These are phyloP conservation scores for Ganoderma multipileum DNA, from an alignment of 1,284 basidiomycete species.

Conservation along the genomic window DNA sequence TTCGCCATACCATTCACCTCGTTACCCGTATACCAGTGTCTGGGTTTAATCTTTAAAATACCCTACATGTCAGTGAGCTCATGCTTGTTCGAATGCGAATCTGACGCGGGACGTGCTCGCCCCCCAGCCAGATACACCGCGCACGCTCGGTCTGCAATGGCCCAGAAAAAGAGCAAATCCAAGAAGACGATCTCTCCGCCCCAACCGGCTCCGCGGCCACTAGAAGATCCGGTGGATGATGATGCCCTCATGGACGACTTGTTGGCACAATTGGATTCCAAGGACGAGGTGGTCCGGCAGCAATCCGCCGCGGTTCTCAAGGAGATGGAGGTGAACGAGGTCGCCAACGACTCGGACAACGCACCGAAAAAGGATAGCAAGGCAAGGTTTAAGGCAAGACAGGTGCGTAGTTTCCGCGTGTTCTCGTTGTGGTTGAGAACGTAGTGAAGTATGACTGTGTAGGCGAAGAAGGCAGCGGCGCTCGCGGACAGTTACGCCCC, in stretches of 20 bases:
- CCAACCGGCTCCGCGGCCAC: constrained; percentile 24
- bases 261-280: constrained; percentile 72
- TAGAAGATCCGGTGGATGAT: constrained; percentile 42
- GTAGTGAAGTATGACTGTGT: background rate
- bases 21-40: background rate
- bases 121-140: background rate
- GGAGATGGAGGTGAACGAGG: constrained; percentile 51
- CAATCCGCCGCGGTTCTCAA: constrained; percentile 58
- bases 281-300: constrained; percentile 54
- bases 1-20: background rate
- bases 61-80: background rate
- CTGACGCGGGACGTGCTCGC: background rate
- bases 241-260: constrained; percentile 75
- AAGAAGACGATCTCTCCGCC: constrained; percentile 51
- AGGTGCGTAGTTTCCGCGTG: constrained; percentile 54
- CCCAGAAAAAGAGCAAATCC: constrained; percentile 56
- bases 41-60: background rate
- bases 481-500: constrained; percentile 66
- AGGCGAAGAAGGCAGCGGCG: constrained; percentile 82
- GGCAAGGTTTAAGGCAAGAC: constrained; percentile 78
- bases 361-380: constrained; percentile 71
- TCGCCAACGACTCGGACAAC: constrained; percentile 46
- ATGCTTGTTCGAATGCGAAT: background rate
- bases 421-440: background rate
- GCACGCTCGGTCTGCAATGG: constrained; percentile 39